A percentile compares a stretch with the other conserved stretches of the same genome.
These are phyloP conservation scores for Areca catechu DNA, from an alignment of 176 grass and related monocot species.

Conservation along the genomic window DNA sequence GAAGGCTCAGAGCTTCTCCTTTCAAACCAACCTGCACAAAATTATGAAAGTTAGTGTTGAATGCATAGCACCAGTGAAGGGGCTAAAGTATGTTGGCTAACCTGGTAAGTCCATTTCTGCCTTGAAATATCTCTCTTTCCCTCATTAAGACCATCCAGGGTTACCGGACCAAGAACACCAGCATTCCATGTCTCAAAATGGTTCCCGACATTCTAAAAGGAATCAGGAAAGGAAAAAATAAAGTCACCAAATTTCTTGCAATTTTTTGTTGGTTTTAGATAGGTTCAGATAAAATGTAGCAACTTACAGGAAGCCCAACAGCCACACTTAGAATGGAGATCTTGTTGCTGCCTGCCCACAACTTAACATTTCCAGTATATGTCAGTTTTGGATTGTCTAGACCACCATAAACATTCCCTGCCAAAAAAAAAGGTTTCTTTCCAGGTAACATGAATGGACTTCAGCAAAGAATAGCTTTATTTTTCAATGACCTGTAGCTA, in stretches of 20 bases:
- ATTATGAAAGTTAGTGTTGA: background rate
- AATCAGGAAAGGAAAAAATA: background rate
- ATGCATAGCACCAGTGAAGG: constrained; percentile 4
- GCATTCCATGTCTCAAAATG: constrained; percentile 84
- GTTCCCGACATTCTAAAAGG: constrained; percentile 57
- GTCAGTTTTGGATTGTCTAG: constrained; percentile 44
- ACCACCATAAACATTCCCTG: constrained; percentile 51
- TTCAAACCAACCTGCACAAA: constrained; percentile 59
- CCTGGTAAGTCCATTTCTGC: constrained; percentile 94
- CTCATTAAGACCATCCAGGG: constrained; percentile 45
- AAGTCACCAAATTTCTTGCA: background rate
- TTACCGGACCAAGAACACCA: constrained; percentile 73
- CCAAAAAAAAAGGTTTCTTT: background rate
- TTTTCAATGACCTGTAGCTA: no score
- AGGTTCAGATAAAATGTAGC: background rate
- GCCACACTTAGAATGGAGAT: constrained; percentile 84
- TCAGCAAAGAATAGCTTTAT: no score
- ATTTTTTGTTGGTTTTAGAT: background rate
- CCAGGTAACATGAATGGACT: no score
- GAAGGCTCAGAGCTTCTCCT: constrained; percentile 54
- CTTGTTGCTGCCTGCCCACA: constrained; percentile 85
- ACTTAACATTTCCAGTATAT: constrained; percentile 41
- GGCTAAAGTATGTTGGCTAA: constrained; percentile 7
- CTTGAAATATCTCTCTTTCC: constrained; percentile 64
- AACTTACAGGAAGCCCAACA: constrained; percentile 75